Evolutionary conservation across 2,329 filamentous ascomycete genomes (phyloP), one percentile per base, ranked within the genome.

Genomic region (Fusarium circinatum): DNA sequence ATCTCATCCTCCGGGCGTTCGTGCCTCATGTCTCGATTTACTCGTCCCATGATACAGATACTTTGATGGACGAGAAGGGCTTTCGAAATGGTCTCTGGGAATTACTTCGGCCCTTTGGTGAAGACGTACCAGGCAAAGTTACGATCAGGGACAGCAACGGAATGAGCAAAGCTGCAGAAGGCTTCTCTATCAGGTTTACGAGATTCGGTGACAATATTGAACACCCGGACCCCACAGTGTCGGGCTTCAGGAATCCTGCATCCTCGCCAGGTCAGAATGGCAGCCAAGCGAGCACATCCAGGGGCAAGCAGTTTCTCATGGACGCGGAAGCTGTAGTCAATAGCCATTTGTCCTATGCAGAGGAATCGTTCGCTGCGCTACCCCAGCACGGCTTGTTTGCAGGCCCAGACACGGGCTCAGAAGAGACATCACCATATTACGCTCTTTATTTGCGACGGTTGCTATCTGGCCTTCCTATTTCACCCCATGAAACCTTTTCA

Each of bases 141-240:
- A 93, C 93, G 8, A 92, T 98, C 62, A 88, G 96, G 77, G 96
- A 99, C 83, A 98, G 95, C 79, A 91, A 94, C 75, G 96, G 96
- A 14, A 90, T 92, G 48, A 95, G 94, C 80, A 91, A 91, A 79
- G 89, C 90, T 44, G 96, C 93, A 85, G 96, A 98, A 62, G 95
- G 98, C 81, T 99, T 95, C 82, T 92, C 94, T 2, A 89, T 99
- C 65, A 92, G 94, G 62, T 98, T 99, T 81, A 91, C 93, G 10
- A 89, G 90, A 66, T 89, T 97, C 62, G 91, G 90, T 4, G 86
- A 89, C 73, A 85, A 87, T 28, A 79, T 90, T 22, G 88, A 89
- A 75, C 82, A 85, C 55, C 86, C 87, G 4, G 86, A 88, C 59
- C 81, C 84, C 15, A 76, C 78, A 22, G 70, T 78, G 15, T 78